A percentile compares a stretch with the other conserved stretches of the same genome.
Conservation (phyloP, 495 filamentous ascomycete genomes). For the Ramalina intermedia region DNA sequence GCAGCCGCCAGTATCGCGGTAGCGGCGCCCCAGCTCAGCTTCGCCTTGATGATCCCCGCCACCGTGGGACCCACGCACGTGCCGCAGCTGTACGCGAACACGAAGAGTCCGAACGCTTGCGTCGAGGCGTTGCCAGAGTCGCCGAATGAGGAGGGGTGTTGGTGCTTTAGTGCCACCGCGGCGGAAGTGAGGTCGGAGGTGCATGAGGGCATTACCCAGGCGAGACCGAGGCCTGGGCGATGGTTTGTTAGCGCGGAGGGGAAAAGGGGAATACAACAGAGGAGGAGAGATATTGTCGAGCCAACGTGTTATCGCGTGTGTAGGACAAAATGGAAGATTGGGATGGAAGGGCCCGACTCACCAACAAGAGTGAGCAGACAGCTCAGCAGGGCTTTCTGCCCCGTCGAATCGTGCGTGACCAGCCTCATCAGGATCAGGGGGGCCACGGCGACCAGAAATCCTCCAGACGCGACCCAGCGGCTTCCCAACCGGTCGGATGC, state of each 20-base stretch:
- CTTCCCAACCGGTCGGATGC: constrained; percentile 51
- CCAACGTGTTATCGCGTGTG: too few relatives aligned
- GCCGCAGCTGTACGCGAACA: constrained; percentile 8
- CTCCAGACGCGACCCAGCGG: constrained; percentile 42
- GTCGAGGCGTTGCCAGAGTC: constrained; percentile 1
- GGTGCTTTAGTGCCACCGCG: neutral
- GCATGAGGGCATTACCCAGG: neutral
- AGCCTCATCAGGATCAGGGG: constrained; percentile 52
- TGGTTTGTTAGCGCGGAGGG: neutral
- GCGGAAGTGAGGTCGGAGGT: constrained; percentile 1
- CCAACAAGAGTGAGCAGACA: constrained; percentile 45
- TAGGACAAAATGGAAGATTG: too few relatives aligned
- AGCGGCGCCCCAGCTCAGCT: constrained; percentile 5
- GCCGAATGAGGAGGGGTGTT: neutral
- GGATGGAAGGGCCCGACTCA: neutral
- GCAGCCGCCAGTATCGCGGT: neutral
- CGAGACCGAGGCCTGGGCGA: neutral
- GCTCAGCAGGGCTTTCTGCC: constrained; percentile 50
- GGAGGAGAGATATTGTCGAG: too few relatives aligned
- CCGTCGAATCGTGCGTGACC: constrained; percentile 37
- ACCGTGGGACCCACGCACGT: constrained; percentile 6
- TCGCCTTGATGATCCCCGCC: constrained; percentile 6
- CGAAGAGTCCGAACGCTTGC: constrained; percentile 10
- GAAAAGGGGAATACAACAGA: too few relatives aligned
- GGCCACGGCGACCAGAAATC: constrained; percentile 46